Base-by-base conservation (phyloP, 495 filamentous ascomycete species). In the Aeminium ludgeri region DNA sequence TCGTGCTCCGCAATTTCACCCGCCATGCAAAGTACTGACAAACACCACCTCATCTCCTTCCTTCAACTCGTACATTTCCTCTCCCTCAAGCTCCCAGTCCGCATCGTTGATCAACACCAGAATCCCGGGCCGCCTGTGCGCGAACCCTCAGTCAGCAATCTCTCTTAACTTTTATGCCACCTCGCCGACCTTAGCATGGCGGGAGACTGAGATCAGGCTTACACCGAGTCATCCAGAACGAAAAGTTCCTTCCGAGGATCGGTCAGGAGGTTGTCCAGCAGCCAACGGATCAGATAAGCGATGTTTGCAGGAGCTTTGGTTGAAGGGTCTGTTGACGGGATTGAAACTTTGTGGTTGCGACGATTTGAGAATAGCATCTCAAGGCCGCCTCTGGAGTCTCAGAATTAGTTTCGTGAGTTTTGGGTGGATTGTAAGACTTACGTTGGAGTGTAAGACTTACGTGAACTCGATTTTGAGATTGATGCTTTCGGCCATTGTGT, bases 41-140 rank as follows among this genome's bases (percentile, higher is more conserved):
- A 99, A 99, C 37, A 95, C 65, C 54, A 99, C 80, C 52, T 81
- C 86, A 61, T 99, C 89, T 18, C 73, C 68, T 17, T 65, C 55
- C 59, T 86, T 75, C 40, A 96, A 65, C 54, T 84, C 76, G 57
- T 94, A 96, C 41, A 67, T 69, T 48, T 86, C 85, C 59, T 95
- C 86, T 6, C 86, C 89, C 60, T 96, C 91, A 11, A 99, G 72
- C 61, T 95, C 86, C 89, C 89, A 99, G 56, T 99, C 89, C 31
- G 82, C 79, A 50, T 99, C 87, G 57, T 99, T 99, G 59, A 99
- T 86, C 43, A 99, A 65, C 12, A 95, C 91, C 35, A 99, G 72
- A 52, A 96, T 92, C n/a, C 89, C 89, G 5, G 89, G 87, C 36
- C 91, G 83, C 25, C 89, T 96, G 50, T 35, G 32, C 27, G 43